phyloP scores from a whole-genome alignment of 768 basidiomycete species.

The Tricholoma saponaceum region DNA sequence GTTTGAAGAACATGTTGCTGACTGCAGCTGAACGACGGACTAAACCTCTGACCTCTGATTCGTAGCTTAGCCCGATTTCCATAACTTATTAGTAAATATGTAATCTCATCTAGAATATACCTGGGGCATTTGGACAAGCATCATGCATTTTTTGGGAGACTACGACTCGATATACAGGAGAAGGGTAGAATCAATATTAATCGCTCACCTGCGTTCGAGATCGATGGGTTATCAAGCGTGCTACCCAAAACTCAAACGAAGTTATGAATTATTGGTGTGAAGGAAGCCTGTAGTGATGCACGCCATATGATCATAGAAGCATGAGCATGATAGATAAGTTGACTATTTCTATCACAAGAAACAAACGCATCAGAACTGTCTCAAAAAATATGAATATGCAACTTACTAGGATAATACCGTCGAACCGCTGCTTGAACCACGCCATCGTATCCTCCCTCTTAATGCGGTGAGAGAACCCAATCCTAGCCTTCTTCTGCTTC shows the following conservation, averaged over 20 bases:
- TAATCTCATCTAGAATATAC: not conserved
- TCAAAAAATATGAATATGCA: not conserved
- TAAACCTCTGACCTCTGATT: too few species aligned
- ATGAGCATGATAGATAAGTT: slow-evolving; percentile 10
- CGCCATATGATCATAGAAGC: slow-evolving; percentile 20
- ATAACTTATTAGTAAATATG: not conserved
- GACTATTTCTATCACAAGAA: slow-evolving; percentile 17
- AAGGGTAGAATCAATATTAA: not conserved
- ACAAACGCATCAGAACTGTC: not conserved
- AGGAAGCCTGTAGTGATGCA: slow-evolving; percentile 6
- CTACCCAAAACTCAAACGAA: not conserved
- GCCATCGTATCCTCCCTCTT: slow-evolving; percentile 95
- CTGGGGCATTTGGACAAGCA: not conserved
- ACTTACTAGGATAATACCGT: slow-evolving; percentile 91
- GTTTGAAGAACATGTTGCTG: slow-evolving; percentile 23
- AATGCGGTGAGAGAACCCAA: slow-evolving; percentile 88
- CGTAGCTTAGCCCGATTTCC: not conserved
- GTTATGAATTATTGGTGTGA: not conserved
- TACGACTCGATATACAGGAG: not conserved
- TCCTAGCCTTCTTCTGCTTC: slow-evolving; percentile 81
- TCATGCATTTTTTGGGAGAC: not conserved
- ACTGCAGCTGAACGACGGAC: slow-evolving; percentile 18
- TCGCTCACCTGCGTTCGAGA: not conserved
- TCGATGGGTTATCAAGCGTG: not conserved
- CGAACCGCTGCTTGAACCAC: slow-evolving; percentile 99